A percentile compares a stretch with the other conserved stretches of the same genome.
Evolutionary conservation across 23 red algal species (phyloP).

Genomic region (Rhodosorus marinus): DNA sequence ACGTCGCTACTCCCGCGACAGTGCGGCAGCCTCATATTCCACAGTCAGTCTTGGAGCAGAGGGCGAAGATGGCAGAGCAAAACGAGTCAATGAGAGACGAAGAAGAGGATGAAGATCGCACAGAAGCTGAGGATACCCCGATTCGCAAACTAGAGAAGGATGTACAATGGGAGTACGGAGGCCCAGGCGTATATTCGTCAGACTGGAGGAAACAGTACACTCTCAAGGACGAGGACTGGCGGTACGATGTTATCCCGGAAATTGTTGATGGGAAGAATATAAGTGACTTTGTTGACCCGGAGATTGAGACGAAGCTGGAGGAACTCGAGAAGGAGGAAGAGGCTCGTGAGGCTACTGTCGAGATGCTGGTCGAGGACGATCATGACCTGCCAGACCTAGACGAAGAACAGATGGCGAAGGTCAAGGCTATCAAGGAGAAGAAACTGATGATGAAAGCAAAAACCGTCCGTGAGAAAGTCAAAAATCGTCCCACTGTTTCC

Average conservation of each 20-base stretch:
- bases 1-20: constrained; percentile 53
- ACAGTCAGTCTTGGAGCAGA: constrained; percentile 33
- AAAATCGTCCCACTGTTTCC: constrained; percentile 25
- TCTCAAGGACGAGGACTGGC: constrained; percentile 29
- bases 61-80: constrained; percentile 3
- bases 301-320: constrained; percentile 62
- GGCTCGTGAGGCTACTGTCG: constrained; percentile 39
- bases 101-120: constrained; percentile 9
- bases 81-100: constrained; percentile 2
- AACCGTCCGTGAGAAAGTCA: constrained; percentile 15
- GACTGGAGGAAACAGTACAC: constrained; percentile 83
- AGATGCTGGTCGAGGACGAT: constrained; percentile 16
- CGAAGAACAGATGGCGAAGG: constrained; percentile 15
- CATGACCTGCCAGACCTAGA: constrained; percentile 34
- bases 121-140: not conserved
- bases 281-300: constrained; percentile 80
- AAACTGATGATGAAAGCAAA: constrained; percentile 11
- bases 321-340: constrained; percentile 76
- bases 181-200: constrained; percentile 80
- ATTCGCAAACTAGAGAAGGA: constrained; percentile 43
- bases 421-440: constrained; percentile 30
- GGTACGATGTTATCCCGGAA: constrained; percentile 94
- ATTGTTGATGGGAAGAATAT: constrained; percentile 92
- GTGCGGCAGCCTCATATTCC: constrained; percentile 65
- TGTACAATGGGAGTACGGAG: constrained; percentile 39